Base-by-base conservation (phyloP, 495 filamentous ascomycete genomes). In the Penicillium soppii region DNA sequence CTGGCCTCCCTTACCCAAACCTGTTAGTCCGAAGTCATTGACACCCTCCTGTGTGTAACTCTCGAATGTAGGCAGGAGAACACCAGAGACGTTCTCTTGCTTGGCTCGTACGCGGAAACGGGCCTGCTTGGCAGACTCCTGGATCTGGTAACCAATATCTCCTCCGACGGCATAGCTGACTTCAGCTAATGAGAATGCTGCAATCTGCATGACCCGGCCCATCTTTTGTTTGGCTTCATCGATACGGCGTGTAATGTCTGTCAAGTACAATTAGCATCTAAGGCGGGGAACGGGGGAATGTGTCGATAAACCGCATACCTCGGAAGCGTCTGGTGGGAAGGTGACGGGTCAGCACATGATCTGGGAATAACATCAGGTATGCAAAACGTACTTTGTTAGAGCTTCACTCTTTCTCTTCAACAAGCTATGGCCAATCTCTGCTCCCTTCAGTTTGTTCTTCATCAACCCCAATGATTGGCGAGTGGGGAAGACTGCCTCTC, bases 191-290 rank as follows among this genome's bases (percentile, higher is more conserved):
- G 94, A 97, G 70, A 99, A 96, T 22, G 95, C 91, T 10, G 94
- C 94, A 69, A 99, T 94, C 65, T 97, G 92, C 94, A 99, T 97
- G 12, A 99, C 95, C 10, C 94, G 85, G 36, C 94, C 94, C 94
- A 99, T 99, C 78, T 99, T 99, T 55, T 90, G 90, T 73, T 99
- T 99, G 22, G 94, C 94, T 69, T 97, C 92, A 75, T 97, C 94
- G 72, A 99, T 97, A 49, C 94, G 90, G 52, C 86, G 81, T 46
- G 94, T 97, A 61, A 99, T 99, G 64, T 98, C 94, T 89, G 47
- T n/a, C 22, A 35, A 29, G 25, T 39, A 37, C 19, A 22, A 53
- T 76, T 57, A 73, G 67, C 58, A 42, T 30, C 43, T 47, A 57
- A 47, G 56, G 57, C 52, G 66, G 61, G 62, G 51, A 48, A 25